phyloP scores from a whole-genome alignment of 495 filamentous ascomycete species.

The Hypomontagnella submonticulosa region DNA sequence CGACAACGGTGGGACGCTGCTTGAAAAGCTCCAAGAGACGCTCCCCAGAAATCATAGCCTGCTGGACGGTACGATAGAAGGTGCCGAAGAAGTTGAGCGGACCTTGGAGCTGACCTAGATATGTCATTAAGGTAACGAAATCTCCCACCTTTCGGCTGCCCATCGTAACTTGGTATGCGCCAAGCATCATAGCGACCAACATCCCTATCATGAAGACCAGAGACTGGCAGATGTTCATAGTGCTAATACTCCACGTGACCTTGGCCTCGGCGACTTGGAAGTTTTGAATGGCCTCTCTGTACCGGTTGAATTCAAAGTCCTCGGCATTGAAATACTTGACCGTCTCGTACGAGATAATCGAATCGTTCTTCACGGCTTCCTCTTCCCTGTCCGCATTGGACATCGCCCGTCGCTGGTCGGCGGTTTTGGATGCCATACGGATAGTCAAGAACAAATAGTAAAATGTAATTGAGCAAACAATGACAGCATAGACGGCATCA shows the following conservation, averaged over 20 bases:
- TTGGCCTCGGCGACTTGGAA: conserved; percentile 90
- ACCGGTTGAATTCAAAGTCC: conserved; percentile 85
- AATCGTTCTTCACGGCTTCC: conserved; percentile 98
- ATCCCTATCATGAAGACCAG: conserved; percentile 93
- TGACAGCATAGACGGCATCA: conserved; percentile 91
- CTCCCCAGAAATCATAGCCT: conserved; percentile 96
- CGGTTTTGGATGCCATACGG: conserved; percentile 92
- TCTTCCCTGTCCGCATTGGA: conserved; percentile 93
- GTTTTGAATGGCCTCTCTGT: conserved; percentile 71
- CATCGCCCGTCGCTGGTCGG: conserved; percentile 90
- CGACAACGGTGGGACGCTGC: conserved; percentile 84
- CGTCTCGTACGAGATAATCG: conserved; percentile 96
- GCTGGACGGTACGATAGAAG: conserved; percentile 96
- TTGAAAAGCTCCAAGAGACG: conserved; percentile 95
- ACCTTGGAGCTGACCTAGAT: conserved; percentile 91
- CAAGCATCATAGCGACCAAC: conserved; percentile 83
- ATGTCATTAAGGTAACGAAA: conserved; percentile 84
- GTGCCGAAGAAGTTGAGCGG: conserved; percentile 98
- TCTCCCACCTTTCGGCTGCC: conserved; percentile 76
- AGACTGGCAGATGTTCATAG: conserved; percentile 95
- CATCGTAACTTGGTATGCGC: conserved; percentile 86
- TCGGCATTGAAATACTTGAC: conserved; percentile 99
- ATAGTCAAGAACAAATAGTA: conserved; percentile 96
- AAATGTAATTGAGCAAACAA: conserved; percentile 91
- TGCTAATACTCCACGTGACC: conserved; percentile 84